Conservation (phyloP, 1,284 basidiomycete genomes). For the Stygiomarasmius scandens region DNA sequence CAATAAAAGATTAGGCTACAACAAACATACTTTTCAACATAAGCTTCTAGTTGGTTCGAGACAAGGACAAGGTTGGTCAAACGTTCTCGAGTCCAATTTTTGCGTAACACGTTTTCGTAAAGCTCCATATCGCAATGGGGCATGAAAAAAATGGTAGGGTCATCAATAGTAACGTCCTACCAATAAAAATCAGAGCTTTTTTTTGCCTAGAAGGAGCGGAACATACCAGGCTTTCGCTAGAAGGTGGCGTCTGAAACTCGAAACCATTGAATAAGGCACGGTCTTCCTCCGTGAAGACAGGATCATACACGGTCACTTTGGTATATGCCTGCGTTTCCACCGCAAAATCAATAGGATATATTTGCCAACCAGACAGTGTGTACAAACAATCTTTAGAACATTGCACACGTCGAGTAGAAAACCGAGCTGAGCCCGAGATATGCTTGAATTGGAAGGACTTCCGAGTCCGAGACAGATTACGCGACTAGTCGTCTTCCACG, state of each 20-base stretch:
- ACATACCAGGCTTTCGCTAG: constrained; percentile 30
- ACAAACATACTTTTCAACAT: constrained; percentile 49
- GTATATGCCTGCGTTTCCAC: background rate
- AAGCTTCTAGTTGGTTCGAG: constrained; percentile 45
- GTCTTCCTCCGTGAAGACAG: constrained; percentile 68
- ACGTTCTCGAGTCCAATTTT: constrained; percentile 55
- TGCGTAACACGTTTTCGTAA: constrained; percentile 64
- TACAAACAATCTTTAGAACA: constrained; percentile 59
- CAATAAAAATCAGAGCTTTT: background rate
- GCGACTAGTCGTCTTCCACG: constrained; percentile 48
- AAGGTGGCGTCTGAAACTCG: constrained; percentile 33
- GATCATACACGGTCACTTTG: constrained; percentile 56
- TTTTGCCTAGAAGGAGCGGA: too few relatives aligned
- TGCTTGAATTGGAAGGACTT: constrained; percentile 60
- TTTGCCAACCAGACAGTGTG: background rate
- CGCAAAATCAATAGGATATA: background rate
- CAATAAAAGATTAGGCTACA: constrained; percentile 4
- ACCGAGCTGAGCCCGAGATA: constrained; percentile 67
- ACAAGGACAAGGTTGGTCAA: constrained; percentile 40
- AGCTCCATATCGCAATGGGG: constrained; percentile 74
- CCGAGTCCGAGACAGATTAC: constrained; percentile 70
- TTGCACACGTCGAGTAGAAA: constrained; percentile 61
- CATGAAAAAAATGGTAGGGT: constrained; percentile 71
- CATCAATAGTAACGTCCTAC: constrained; percentile 25
- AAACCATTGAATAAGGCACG: constrained; percentile 49